Evolutionary conservation across 441 rosid genomes (phyloP).

Genomic region (Gossypium schwendimanii): DNA sequence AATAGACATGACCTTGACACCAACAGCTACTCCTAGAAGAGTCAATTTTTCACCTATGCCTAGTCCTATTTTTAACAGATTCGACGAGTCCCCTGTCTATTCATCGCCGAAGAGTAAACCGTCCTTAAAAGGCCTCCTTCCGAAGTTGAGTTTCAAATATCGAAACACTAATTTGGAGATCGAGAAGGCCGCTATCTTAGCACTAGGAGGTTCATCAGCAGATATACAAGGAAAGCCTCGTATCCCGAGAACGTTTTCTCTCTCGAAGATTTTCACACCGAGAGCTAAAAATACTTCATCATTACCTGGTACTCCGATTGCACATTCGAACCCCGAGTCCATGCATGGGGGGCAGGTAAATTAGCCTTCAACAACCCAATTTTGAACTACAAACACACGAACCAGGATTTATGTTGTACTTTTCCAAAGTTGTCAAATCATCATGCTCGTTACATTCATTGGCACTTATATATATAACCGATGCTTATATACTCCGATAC

Average conservation of each 20-base stretch:
- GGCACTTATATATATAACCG: not conserved
- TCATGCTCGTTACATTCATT: not conserved
- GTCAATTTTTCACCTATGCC: slow-evolving; percentile 75
- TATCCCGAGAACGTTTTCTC: slow-evolving; percentile 59
- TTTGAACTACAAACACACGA: not conserved
- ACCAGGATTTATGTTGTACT: not conserved
- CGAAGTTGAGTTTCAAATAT: slow-evolving; percentile 61
- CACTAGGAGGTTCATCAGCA: slow-evolving; percentile 48
- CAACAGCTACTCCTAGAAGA: slow-evolving; percentile 55
- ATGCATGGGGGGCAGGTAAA: slow-evolving; percentile 49
- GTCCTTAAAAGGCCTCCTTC: slow-evolving; percentile 44
- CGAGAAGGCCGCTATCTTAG: slow-evolving; percentile 74
- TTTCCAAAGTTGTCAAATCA: not conserved
- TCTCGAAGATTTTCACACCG: slow-evolving; percentile 60
- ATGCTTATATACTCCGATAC: not conserved
- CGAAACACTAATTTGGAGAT: slow-evolving; percentile 46
- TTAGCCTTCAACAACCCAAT: slow-evolving; percentile 20
- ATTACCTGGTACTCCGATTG: slow-evolving; percentile 57
- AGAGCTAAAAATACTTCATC: slow-evolving; percentile 50
- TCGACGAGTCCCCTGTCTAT: slow-evolving; percentile 34
- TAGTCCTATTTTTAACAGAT: slow-evolving; percentile 44
- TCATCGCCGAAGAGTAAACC: slow-evolving; percentile 41
- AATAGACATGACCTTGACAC: slow-evolving; percentile 46
- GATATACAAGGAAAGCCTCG: slow-evolving; percentile 36
- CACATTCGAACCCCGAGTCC: slow-evolving; percentile 89